Evolutionary conservation across 768 basidiomycete genomes (phyloP), one percentile per base, ranked within the genome.

Genomic region (Sarcodon aspratus): DNA sequence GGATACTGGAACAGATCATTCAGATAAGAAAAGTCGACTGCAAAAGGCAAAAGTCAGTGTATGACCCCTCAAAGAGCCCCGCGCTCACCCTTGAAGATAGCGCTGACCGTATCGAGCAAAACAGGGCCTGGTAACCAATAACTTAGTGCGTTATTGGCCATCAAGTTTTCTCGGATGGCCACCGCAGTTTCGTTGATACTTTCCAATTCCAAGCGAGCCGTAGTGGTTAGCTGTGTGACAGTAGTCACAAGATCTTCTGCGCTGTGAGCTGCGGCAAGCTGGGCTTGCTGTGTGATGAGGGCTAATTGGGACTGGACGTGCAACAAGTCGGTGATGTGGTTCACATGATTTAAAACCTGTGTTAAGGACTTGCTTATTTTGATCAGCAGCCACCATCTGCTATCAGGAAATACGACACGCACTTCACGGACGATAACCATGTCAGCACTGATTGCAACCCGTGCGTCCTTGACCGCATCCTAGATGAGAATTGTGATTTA

Each of bases 161-260:
- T 52, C 38, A 74, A 52, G 6, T 59, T 59, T 44, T 63, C 59
- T 34, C 61, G 61, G 17, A 73, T 54, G 7, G 61, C 55, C 12
- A 51, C 54, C 3, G 71, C 66, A 17, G 78, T 73, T 15, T 59
- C 65, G 44, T 73, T 76, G 48, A 81, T 70, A 49, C 66, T 68
- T 47, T 68, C 63, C 35, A 80, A 59, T 52, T 76, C 75, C 12
- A 54, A 49, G 17, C 65, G 68, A 2, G 74, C 66, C 9, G 63
- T 66, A 33, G 57, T 55, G 1, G 69, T 66, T 17, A 79, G 58
- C 9, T 63, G 59, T 7, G 63, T 52, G 21, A 80, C 54, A 0
- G 64, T 59, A 17, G 61, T 55, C 9, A 57, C 60, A 8, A 80
- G 66, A 9, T 56, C 55, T 12, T 54, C 47, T 43, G 70, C 69